Evolutionary conservation across 2,329 filamentous ascomycete genomes (phyloP).

Genomic region (Tolypocladium cylindrosporum): DNA sequence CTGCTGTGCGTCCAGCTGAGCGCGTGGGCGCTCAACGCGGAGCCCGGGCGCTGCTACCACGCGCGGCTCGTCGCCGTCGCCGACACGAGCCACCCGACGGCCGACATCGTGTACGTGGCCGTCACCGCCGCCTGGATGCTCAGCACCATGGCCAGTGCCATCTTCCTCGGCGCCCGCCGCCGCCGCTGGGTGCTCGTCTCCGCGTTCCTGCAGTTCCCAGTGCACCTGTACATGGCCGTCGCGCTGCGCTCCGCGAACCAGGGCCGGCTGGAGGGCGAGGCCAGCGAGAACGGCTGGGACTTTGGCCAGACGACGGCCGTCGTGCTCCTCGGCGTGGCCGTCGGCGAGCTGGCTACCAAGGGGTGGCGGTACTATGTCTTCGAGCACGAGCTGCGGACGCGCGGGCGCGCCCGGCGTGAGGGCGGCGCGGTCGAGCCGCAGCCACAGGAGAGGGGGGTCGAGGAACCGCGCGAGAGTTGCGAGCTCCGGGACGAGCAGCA

Average conservation of each 20-base stretch:
- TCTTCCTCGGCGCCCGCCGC: slow-evolving; percentile 5
- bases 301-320: slow-evolving; percentile 21
- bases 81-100: neutral
- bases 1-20: neutral
- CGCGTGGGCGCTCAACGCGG: neutral
- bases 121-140: neutral
- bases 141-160: neutral
- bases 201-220: slow-evolving; percentile 17
- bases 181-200: slow-evolving; percentile 11
- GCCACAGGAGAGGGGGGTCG: neutral
- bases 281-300: slow-evolving; percentile 17
- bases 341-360: slow-evolving; percentile 11
- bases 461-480: neutral
- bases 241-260: slow-evolving; percentile 18
- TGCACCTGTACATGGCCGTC: slow-evolving; percentile 22
- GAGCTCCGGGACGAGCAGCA: neutral
- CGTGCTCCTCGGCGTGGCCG: slow-evolving; percentile 12
- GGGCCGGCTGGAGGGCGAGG: slow-evolving; percentile 5
- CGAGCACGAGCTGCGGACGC: neutral
- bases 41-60: neutral
- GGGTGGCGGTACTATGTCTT: slow-evolving; percentile 10
- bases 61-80: neutral
- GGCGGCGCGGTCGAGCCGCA: neutral
- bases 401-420: neutral
- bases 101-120: neutral